Evolutionary conservation across 2,329 filamentous ascomycete genomes (phyloP).

Genomic region (Pseudogymnoascus sp.): DNA sequence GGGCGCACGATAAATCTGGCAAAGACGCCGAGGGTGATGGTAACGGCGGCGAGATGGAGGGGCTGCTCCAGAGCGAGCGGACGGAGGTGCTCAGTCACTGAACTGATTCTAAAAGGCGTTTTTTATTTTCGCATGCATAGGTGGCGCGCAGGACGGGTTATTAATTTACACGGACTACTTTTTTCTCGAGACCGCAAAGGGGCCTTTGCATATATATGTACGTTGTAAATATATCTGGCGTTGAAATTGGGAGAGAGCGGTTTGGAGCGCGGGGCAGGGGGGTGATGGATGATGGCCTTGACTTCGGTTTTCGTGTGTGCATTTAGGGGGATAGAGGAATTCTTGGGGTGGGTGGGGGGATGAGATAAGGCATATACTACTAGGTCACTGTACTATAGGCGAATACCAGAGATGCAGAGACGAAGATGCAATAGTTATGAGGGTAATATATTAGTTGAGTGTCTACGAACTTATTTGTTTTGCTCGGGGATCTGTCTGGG

Average conservation of each 20-base stretch:
- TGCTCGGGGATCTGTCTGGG: neutral
- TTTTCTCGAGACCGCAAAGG: neutral
- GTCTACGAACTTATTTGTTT: neutral
- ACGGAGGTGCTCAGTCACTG: neutral
- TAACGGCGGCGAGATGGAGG: neutral
- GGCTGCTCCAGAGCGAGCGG: neutral
- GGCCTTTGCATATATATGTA: constrained; percentile 6
- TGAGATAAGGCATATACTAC: neutral
- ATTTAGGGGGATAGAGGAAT: neutral
- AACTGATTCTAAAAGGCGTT: neutral
- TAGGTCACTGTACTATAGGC: neutral
- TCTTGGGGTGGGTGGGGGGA: neutral
- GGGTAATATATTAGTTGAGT: neutral
- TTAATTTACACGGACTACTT: neutral
- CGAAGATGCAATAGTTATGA: neutral
- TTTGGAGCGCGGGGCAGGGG: neutral
- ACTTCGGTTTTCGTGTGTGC: neutral
- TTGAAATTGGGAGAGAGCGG: neutral
- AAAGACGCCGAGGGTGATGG: neutral
- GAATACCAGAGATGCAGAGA: neutral
- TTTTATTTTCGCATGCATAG: neutral
- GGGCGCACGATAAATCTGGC: neutral
- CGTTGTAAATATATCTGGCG: constrained; percentile 5
- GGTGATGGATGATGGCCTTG: neutral
- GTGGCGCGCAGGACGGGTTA: neutral